Percentiles rank a stretch among this genome's conserved stretches.
These are phyloP conservation scores for Calonectria hongkongensis DNA, from an alignment of 2,329 filamentous ascomycete species.

Conservation along the genomic window DNA sequence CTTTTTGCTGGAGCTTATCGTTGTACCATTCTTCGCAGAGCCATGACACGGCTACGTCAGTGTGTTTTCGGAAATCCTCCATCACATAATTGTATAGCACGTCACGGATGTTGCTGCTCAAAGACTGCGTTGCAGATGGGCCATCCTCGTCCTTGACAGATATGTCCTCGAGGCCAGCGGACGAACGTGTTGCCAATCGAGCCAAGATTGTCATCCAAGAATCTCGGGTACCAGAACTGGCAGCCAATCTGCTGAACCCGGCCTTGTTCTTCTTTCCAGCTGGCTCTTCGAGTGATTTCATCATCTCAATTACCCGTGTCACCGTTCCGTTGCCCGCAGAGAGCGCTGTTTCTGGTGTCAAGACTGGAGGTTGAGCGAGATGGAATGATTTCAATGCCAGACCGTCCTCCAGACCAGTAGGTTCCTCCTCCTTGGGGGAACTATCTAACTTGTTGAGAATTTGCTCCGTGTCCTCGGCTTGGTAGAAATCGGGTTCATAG, in stretches of 20 bases:
- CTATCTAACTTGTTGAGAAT: slow-evolving; percentile 86
- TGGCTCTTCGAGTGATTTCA: slow-evolving; percentile 83
- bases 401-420: slow-evolving; percentile 58
- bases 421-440: slow-evolving; percentile 71
- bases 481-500: slow-evolving; percentile 91
- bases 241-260: slow-evolving; percentile 89
- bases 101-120: slow-evolving; percentile 85
- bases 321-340: slow-evolving; percentile 85
- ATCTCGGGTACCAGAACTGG: slow-evolving; percentile 88
- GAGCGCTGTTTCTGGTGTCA: slow-evolving; percentile 83
- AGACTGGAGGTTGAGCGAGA: slow-evolving; percentile 83
- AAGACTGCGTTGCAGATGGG: slow-evolving; percentile 62
- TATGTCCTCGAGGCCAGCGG: slow-evolving; percentile 79
- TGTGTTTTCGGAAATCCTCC: slow-evolving; percentile 92
- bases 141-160: slow-evolving; percentile 75
- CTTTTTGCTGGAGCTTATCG: slow-evolving; percentile 74
- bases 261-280: slow-evolving; percentile 76
- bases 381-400: slow-evolving; percentile 86
- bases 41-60: slow-evolving; percentile 94
- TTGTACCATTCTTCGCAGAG: slow-evolving; percentile 99
- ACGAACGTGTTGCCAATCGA: slow-evolving; percentile 87
- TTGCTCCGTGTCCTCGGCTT: slow-evolving; percentile 85
- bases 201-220: slow-evolving; percentile 94
- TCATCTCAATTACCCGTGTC: slow-evolving; percentile 84
- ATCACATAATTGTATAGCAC: slow-evolving; percentile 89